These are phyloP conservation scores for Fusarium odoratissimum DNA, from an alignment of 2,329 filamentous ascomycete genomes.

Conservation along the genomic window DNA sequence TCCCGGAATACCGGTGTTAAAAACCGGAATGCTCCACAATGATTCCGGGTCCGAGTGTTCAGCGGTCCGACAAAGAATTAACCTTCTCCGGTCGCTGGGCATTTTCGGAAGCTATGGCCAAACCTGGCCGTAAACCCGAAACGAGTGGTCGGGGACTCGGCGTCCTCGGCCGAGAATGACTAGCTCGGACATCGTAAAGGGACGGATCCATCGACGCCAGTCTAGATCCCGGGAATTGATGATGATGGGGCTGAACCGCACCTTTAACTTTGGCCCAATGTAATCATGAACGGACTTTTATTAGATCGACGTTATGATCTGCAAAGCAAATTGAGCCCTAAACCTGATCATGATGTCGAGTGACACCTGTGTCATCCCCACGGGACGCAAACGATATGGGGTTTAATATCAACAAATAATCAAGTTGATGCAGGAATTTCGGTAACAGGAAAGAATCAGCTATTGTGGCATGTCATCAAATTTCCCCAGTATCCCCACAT, in stretches of 20 bases:
- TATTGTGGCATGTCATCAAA: conserved; percentile 20
- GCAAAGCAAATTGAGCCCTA: background rate
- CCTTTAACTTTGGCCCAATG: background rate
- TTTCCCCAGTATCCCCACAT: conserved; percentile 28
- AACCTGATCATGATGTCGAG: background rate
- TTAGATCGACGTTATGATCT: conserved; percentile 11
- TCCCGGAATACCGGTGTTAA: background rate
- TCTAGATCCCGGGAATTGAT: background rate
- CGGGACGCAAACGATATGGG: background rate
- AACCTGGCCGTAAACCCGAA: background rate
- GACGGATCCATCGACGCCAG: conserved; percentile 1
- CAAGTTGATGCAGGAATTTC: conserved; percentile 4
- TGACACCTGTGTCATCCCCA: background rate
- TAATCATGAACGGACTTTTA: background rate
- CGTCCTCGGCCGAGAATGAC: conserved; percentile 5
- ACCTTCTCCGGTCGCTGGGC: background rate
- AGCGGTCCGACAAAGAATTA: conserved; percentile 4
- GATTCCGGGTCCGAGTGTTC: background rate
- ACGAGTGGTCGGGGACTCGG: background rate
- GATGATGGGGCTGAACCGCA: conserved; percentile 13
- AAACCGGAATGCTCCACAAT: background rate
- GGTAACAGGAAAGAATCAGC: conserved; percentile 5
- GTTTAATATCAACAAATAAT: background rate
- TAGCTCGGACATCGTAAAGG: background rate
- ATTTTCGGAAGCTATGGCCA: background rate